Conservation (phyloP, 2,329 filamentous ascomycete genomes). For the Cladophialophora psammophila region DNA sequence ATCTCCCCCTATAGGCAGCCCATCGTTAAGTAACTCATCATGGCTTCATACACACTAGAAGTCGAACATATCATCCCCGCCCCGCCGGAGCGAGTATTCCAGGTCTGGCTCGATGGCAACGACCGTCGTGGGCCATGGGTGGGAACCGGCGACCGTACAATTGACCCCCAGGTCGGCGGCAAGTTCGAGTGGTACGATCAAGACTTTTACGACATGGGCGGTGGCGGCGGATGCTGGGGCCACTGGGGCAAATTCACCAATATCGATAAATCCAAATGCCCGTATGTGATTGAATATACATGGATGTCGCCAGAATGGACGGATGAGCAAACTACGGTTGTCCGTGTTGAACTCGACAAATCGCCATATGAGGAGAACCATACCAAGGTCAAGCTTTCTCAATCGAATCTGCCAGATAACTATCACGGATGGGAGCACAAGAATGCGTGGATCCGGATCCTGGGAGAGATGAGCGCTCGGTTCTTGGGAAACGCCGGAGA, state of each 20-base stretch:
- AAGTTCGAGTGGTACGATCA: conserved; percentile 14
- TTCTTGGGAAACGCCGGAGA: conserved; percentile 24
- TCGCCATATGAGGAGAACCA: conserved; percentile 15
- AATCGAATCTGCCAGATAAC: conserved; percentile 17
- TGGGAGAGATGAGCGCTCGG: conserved; percentile 25
- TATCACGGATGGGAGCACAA: conserved; percentile 22
- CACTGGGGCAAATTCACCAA: conserved; percentile 16
- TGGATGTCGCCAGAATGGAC: conserved; percentile 17
- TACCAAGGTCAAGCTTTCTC: conserved; percentile 9
- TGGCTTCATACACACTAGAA: too few species aligned
- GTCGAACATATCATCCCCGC: conserved; percentile 14
- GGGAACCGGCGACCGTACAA: conserved; percentile 3
- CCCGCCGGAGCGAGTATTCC: conserved; percentile 7
- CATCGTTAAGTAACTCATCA: too few species aligned
- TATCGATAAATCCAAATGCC: not conserved
- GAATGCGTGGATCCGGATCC: conserved; percentile 26
- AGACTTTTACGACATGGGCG: conserved; percentile 18
- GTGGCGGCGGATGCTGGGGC: conserved; percentile 15
- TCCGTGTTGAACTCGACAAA: conserved; percentile 3
- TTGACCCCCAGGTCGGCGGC: conserved; percentile 3
- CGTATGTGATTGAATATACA: conserved; percentile 14
- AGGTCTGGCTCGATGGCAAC: conserved; percentile 18
- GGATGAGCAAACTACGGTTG: conserved; percentile 1
- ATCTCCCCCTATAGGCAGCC: too few species aligned
- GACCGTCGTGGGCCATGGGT: conserved; percentile 18